These are phyloP conservation scores for Amylostereum areolatum DNA, from an alignment of 1,284 basidiomycete species.

Conservation along the genomic window DNA sequence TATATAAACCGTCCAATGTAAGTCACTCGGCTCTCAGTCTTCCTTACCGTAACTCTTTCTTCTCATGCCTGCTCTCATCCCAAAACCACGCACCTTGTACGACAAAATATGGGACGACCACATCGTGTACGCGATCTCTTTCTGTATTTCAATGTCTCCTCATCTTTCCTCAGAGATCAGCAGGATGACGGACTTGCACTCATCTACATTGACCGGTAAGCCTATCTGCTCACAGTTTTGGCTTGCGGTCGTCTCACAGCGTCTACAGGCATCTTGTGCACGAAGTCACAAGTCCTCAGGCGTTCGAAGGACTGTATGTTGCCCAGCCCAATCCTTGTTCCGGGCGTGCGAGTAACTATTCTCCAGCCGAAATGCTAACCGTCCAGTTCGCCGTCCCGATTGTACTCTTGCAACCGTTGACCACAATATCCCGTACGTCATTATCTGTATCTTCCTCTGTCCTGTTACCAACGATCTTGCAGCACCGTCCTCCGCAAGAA, in stretches of 20 bases:
- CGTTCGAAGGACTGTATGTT: slow-evolving; percentile 87
- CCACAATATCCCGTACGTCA: slow-evolving; percentile 90
- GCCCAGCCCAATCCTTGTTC: neutral
- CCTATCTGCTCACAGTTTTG: slow-evolving; percentile 8
- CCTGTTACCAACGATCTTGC: slow-evolving; percentile 1
- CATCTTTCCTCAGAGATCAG: slow-evolving; percentile 43
- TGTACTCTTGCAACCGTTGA: slow-evolving; percentile 94
- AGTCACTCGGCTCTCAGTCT: too few relatives aligned
- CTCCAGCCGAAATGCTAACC: slow-evolving; percentile 68
- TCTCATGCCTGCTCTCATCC: slow-evolving; percentile 50
- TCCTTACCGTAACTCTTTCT: neutral
- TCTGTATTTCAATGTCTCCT: neutral
- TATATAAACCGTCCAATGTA: too few relatives aligned
- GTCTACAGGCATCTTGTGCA: slow-evolving; percentile 80
- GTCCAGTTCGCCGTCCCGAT: slow-evolving; percentile 84
- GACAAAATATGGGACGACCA: slow-evolving; percentile 98
- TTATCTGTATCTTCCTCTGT: neutral
- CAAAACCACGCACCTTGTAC: slow-evolving; percentile 78
- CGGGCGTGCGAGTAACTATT: slow-evolving; percentile 3
- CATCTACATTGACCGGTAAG: slow-evolving; percentile 88
- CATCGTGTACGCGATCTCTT: slow-evolving; percentile 55
- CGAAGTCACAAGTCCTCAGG: slow-evolving; percentile 95
- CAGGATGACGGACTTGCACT: slow-evolving; percentile 83
- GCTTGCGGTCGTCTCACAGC: neutral
- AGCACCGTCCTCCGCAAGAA: slow-evolving; percentile 86